These are phyloP conservation scores for Auricularia auricula-judae DNA, from an alignment of 768 basidiomycete species.

Conservation along the genomic window DNA sequence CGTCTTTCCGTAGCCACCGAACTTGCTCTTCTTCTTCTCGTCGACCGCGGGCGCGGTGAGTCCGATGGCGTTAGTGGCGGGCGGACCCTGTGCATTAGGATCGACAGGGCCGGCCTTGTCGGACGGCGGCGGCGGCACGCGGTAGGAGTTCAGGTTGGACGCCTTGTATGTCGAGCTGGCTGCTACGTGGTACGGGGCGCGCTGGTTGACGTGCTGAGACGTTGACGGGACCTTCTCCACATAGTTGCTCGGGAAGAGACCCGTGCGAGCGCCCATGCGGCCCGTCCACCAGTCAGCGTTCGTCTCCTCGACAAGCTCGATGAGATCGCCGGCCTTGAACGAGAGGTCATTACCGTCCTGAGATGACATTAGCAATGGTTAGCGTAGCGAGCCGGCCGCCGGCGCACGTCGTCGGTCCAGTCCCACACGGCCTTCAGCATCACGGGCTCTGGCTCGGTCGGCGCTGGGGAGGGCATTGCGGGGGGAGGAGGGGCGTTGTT, in stretches of 20 bases:
- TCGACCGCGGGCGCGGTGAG: constrained; percentile 30
- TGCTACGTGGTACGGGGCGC: constrained; percentile 3
- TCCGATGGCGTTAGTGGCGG: constrained; percentile 19
- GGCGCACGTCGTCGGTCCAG: constrained; percentile 37
- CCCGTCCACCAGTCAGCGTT: constrained; percentile 89
- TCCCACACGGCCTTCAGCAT: constrained; percentile 16
- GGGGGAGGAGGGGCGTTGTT: constrained; percentile 5
- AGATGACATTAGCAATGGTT: not conserved
- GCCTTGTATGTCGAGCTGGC: not conserved
- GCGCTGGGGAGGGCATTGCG: not conserved
- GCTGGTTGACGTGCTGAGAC: not conserved
- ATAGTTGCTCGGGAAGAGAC: constrained; percentile 52
- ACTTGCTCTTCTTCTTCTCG: constrained; percentile 47
- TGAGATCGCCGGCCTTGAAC: constrained; percentile 62
- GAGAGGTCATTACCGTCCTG: constrained; percentile 74
- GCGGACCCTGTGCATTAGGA: not conserved
- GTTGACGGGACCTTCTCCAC: constrained; percentile 2
- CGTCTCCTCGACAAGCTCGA: constrained; percentile 70
- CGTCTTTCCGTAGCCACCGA: constrained; percentile 45
- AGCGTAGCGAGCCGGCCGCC: not conserved
- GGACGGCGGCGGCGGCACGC: not conserved
- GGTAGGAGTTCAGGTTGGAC: not conserved
- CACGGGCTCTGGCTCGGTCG: constrained; percentile 4
- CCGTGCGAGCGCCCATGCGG: constrained; percentile 41
- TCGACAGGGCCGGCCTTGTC: not conserved